Percentiles rank a stretch among this genome's conserved stretches.
Conservation (phyloP, 139 green algal species). For the Zygnema circumcarinatum region DNA sequence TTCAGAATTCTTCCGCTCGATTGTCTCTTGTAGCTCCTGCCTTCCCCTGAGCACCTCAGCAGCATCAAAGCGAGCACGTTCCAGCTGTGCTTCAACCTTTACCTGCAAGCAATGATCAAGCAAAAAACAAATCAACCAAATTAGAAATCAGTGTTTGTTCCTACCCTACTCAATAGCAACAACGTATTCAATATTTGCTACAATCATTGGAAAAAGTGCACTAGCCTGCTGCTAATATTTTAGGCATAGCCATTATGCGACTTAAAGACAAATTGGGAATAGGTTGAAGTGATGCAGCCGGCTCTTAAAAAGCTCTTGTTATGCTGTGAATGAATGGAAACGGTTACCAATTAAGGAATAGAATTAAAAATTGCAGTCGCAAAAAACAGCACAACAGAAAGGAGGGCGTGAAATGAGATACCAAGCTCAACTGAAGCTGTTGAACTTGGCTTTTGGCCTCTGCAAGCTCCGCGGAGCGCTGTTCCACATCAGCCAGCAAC, state of each 20-base stretch:
- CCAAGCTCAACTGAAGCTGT: constrained; percentile 39
- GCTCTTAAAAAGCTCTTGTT: too few relatives aligned
- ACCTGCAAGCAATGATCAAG: constrained; percentile 25
- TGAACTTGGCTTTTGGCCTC: constrained; percentile 43
- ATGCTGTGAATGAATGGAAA: too few relatives aligned
- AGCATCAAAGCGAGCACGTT: constrained; percentile 36
- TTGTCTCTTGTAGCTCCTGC: constrained; percentile 24
- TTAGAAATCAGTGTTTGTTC: not conserved
- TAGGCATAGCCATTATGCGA: too few relatives aligned
- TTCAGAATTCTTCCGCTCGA: constrained; percentile 55
- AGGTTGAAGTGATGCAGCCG: too few relatives aligned
- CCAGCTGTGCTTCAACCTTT: constrained; percentile 29
- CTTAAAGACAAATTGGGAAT: too few relatives aligned
- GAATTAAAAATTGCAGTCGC: too few relatives aligned
- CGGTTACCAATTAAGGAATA: too few relatives aligned
- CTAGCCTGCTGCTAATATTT: too few relatives aligned
- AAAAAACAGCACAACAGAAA: too few relatives aligned
- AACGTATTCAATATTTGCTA: not conserved
- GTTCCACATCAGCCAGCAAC: constrained; percentile 12
- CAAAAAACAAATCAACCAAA: not conserved
- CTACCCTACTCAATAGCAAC: not conserved
- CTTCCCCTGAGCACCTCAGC: not conserved
- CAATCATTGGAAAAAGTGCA: too few relatives aligned
- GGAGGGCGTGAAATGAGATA: not conserved
- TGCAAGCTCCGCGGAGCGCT: constrained; percentile 22